Evolutionary conservation across 2,329 filamentous ascomycete species (phyloP).

Genomic region (Camillea tinctor): DNA sequence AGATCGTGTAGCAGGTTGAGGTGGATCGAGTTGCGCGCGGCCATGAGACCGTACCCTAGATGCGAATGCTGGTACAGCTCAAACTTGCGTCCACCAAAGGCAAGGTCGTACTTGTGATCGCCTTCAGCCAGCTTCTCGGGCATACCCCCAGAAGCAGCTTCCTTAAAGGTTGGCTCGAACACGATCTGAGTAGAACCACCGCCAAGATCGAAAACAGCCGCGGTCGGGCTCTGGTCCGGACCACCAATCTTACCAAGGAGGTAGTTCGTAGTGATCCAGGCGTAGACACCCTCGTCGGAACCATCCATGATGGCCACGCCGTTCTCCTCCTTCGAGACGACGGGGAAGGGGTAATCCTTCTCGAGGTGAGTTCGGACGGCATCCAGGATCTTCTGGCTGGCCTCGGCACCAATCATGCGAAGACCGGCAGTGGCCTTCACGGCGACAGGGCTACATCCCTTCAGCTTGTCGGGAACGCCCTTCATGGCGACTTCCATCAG

Average conservation of each 20-base stretch:
- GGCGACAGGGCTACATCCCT: slow-evolving; percentile 90
- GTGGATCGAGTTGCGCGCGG: slow-evolving; percentile 85
- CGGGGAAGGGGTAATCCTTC: slow-evolving; percentile 88
- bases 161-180: slow-evolving; percentile 91
- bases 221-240: slow-evolving; percentile 84
- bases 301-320: slow-evolving; percentile 98
- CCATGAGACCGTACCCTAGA: slow-evolving; percentile 94
- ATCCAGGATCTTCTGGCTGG: slow-evolving; percentile 79
- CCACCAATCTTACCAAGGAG: slow-evolving; percentile 96
- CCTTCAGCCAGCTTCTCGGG: slow-evolving; percentile 82
- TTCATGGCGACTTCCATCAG: slow-evolving; percentile 84
- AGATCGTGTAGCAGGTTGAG: slow-evolving; percentile 70
- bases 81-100: slow-evolving; percentile 88
- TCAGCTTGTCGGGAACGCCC: slow-evolving; percentile 82
- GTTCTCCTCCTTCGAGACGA: slow-evolving; percentile 79
- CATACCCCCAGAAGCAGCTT: slow-evolving; percentile 70
- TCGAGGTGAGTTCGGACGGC: slow-evolving; percentile 84
- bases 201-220: slow-evolving; percentile 92
- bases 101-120: slow-evolving; percentile 92
- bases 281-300: slow-evolving; percentile 94
- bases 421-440: slow-evolving; percentile 97
- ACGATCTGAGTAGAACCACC: slow-evolving; percentile 98
- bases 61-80: slow-evolving; percentile 97
- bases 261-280: slow-evolving; percentile 99
- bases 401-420: slow-evolving; percentile 77